Percentiles rank a stretch among this genome's conserved stretches.
phyloP scores from a whole-genome alignment of 352 stramenopile species.

The Phytophthora aleatoria region DNA sequence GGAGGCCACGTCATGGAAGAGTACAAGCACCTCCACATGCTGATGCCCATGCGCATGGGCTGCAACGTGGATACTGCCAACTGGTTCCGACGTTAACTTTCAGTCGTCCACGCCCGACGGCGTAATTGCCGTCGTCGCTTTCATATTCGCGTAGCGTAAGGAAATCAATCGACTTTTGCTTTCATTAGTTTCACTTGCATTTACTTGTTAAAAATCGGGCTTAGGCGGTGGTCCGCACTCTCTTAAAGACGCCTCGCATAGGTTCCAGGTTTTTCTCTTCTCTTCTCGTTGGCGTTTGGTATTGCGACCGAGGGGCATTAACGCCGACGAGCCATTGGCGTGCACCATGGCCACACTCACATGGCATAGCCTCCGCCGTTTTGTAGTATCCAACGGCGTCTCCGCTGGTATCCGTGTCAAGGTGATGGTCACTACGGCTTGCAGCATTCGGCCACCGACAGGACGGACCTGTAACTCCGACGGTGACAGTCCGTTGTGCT shows the following conservation, averaged over 20 bases:
- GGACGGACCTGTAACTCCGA: conserved; percentile 39
- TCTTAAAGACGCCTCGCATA: conserved; percentile 8
- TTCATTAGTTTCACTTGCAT: background rate
- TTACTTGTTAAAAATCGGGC: background rate
- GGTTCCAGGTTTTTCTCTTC: background rate
- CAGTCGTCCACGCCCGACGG: too few relatives aligned
- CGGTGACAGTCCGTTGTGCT: conserved; percentile 44
- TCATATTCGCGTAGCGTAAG: too few relatives aligned
- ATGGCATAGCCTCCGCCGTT: conserved; percentile 39
- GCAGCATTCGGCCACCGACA: conserved; percentile 43
- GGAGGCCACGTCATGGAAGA: too few relatives aligned
- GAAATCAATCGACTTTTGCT: background rate
- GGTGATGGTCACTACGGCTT: conserved; percentile 62
- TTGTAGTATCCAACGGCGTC: conserved; percentile 39
- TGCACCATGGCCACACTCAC: conserved; percentile 66
- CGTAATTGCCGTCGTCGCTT: too few relatives aligned
- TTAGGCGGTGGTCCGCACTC: conserved; percentile 4
- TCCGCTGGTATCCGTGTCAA: conserved; percentile 50
- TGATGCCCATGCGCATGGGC: too few relatives aligned
- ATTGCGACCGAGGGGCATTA: background rate
- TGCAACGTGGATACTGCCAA: too few relatives aligned
- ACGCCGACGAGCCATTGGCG: conserved; percentile 38
- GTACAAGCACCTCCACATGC: too few relatives aligned
- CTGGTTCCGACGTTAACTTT: too few relatives aligned
- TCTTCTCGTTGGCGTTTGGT: conserved; percentile 17